phyloP scores from a whole-genome alignment of 2,329 filamentous ascomycete species.

The Pseudogymnoascus sp. region DNA sequence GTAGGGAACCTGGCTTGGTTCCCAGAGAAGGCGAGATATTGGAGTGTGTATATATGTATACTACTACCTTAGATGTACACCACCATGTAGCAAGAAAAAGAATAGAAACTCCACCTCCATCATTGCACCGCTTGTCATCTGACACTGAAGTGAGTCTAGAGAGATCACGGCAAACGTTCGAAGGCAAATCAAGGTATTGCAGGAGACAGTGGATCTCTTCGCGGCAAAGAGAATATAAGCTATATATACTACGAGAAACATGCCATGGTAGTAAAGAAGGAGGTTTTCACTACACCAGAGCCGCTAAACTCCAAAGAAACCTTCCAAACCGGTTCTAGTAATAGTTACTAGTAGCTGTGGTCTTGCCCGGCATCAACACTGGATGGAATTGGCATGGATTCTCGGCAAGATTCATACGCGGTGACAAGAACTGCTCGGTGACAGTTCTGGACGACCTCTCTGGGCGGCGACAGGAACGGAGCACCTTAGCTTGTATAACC shows the following conservation, averaged over 20 bases:
- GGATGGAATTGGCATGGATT: background rate
- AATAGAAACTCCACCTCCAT: conserved; percentile 1
- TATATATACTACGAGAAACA: too few species aligned
- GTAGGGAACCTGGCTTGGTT: background rate
- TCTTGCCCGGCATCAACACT: background rate
- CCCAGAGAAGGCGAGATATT: background rate
- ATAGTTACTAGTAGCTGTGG: too few species aligned
- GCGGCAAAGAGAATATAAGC: too few species aligned
- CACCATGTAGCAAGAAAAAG: conserved; percentile 1
- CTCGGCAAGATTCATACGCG: background rate
- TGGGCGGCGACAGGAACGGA: background rate
- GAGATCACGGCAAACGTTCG: too few species aligned
- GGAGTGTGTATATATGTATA: conserved; percentile 7
- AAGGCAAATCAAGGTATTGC: too few species aligned
- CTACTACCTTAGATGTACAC: conserved; percentile 4
- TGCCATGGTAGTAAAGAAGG: too few species aligned
- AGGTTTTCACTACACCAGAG: too few species aligned
- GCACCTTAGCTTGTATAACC: too few species aligned
- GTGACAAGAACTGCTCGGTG: background rate
- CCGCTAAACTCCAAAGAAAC: too few species aligned
- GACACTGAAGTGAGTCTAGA: background rate
- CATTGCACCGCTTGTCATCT: background rate
- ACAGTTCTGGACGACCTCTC: background rate
- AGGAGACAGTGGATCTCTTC: too few species aligned
- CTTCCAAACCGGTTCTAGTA: too few species aligned